Conservation (phyloP, 495 filamentous ascomycete genomes). For the Trichoderma reesei region DNA sequence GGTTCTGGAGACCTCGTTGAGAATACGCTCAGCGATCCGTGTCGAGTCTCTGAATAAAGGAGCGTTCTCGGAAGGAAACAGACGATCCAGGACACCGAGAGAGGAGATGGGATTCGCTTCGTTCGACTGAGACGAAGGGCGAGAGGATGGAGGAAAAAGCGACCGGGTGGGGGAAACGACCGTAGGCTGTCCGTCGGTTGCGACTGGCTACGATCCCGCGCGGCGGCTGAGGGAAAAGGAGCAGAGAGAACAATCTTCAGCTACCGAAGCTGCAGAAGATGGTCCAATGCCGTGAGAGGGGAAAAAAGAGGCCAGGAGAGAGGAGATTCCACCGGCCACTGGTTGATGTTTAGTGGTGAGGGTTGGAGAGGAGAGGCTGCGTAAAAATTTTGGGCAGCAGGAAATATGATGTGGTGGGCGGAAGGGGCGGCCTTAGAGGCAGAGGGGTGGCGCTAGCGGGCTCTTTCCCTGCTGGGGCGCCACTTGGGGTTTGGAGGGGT, state of each 20-base stretch:
- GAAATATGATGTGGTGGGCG: not conserved
- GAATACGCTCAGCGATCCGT: conserved; percentile 11
- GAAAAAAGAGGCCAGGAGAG: conserved; percentile 14
- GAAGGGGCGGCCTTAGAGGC: not conserved
- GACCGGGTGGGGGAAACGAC: conserved; percentile 4
- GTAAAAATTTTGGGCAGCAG: conserved; percentile 7
- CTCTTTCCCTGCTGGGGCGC: not conserved
- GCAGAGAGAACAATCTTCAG: conserved; percentile 19
- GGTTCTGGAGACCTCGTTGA: not conserved
- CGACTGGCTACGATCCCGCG: conserved; percentile 7
- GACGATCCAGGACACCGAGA: conserved; percentile 15
- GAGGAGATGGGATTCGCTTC: conserved; percentile 6
- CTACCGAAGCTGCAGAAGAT: conserved; percentile 1
- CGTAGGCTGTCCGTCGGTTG: not conserved
- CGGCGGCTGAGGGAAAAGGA: conserved; percentile 21
- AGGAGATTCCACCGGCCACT: conserved; percentile 16
- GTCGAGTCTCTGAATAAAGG: conserved; percentile 5
- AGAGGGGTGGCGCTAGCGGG: not conserved
- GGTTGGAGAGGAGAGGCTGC: conserved; percentile 4
- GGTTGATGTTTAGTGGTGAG: conserved; percentile 16
- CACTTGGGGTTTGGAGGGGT: not conserved
- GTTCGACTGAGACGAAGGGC: conserved; percentile 13
- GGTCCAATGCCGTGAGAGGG: conserved; percentile 15
- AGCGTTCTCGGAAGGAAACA: conserved; percentile 20
- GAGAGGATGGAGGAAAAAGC: conserved; percentile 30